phyloP scores from a whole-genome alignment of 2,329 filamentous ascomycete species.

The Cladosporium halotolerans region DNA sequence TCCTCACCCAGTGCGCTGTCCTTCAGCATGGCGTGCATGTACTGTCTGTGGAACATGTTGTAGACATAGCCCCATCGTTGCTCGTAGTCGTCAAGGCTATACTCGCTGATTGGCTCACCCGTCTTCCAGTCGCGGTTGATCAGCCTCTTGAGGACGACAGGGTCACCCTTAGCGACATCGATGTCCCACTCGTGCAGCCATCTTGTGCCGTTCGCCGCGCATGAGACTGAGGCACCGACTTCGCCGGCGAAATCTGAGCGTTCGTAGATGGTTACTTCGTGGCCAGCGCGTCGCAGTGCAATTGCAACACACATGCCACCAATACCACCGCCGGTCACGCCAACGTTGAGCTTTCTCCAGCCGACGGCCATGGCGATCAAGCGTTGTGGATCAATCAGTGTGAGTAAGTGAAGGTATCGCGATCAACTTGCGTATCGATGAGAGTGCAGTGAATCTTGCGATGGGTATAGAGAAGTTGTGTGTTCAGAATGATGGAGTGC shows the following conservation, averaged over 20 bases:
- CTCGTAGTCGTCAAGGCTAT: slow-evolving; percentile 59
- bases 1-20: slow-evolving; percentile 48
- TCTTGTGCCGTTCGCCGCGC: slow-evolving; percentile 62
- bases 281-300: slow-evolving; percentile 48
- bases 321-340: slow-evolving; percentile 47
- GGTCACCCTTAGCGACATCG: slow-evolving; percentile 57
- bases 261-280: slow-evolving; percentile 56
- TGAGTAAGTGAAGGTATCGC: too few species aligned
- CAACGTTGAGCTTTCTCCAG: slow-evolving; percentile 26
- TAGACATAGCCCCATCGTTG: slow-evolving; percentile 59
- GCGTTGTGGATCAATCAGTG: too few species aligned
- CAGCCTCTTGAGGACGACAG: slow-evolving; percentile 58
- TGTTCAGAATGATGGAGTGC: too few species aligned
- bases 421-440: too few species aligned
- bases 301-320: slow-evolving; percentile 48
- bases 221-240: slow-evolving; percentile 61
- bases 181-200: slow-evolving; percentile 66
- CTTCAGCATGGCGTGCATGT: slow-evolving; percentile 63
- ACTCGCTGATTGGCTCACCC: slow-evolving; percentile 59
- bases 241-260: slow-evolving; percentile 61
- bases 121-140: slow-evolving; percentile 67
- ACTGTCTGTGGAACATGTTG: slow-evolving; percentile 64
- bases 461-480: too few species aligned
- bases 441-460: too few species aligned
- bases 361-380: not conserved